A percentile compares a stretch with the other conserved stretches of the same genome.
Conservation (phyloP, 2,329 filamentous ascomycete species). For the Hypoxylon sp. region DNA sequence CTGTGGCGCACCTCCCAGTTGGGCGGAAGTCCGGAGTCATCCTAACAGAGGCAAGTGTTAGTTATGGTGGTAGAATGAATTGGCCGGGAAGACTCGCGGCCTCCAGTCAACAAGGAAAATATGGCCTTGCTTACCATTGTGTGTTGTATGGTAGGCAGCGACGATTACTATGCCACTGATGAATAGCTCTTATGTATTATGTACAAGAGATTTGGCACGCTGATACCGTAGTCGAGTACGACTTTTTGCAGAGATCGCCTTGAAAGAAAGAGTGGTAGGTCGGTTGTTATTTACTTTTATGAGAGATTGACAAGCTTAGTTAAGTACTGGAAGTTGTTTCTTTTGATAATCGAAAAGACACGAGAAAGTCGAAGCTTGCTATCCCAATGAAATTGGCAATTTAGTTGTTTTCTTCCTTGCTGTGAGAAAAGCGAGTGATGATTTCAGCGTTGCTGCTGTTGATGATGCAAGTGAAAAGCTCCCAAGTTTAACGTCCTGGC, state of each 20-base stretch:
- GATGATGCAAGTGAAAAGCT: conserved; percentile 16
- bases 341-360: conserved; percentile 1
- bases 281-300: conserved; percentile 13
- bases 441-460: conserved; percentile 10
- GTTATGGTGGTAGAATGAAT: conserved; percentile 4
- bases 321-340: background rate
- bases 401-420: background rate
- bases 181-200: conserved; percentile 19
- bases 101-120: background rate
- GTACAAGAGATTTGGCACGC: background rate
- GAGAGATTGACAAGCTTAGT: conserved; percentile 4
- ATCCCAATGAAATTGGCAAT: background rate
- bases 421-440: conserved; percentile 14
- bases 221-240: conserved; percentile 15
- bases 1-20: conserved; percentile 97
- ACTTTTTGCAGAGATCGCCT: background rate
- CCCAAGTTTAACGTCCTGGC: background rate
- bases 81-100: background rate
- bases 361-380: background rate
- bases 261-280: conserved; percentile 10
- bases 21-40: conserved; percentile 83
- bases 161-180: conserved; percentile 16
- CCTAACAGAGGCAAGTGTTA: conserved; percentile 55
- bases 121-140: conserved; percentile 32
- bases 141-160: conserved; percentile 13